A percentile compares a stretch with the other conserved stretches of the same genome.
These are phyloP conservation scores for Hymenoscyphus infarciens DNA, from an alignment of 2,329 filamentous ascomycete genomes.

Conservation along the genomic window DNA sequence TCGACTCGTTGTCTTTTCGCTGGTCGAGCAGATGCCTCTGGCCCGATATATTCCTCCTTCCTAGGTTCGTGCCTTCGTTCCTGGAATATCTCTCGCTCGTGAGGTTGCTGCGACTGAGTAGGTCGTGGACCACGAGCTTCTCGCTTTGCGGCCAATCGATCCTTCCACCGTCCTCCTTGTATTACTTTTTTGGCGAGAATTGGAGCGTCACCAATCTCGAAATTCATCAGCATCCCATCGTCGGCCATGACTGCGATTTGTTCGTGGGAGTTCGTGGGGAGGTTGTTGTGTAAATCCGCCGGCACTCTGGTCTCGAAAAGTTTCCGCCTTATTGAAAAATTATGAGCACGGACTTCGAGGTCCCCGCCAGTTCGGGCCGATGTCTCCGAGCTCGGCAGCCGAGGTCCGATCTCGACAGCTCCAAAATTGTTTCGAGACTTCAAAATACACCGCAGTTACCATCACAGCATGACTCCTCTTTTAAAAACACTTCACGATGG, in stretches of 20 bases:
- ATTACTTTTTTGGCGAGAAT: slow-evolving; percentile 61
- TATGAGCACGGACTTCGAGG: slow-evolving; percentile 16
- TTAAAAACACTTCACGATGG: slow-evolving; percentile 24
- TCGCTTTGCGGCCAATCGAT: slow-evolving; percentile 77
- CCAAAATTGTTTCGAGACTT: slow-evolving; percentile 18
- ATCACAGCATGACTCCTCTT: slow-evolving; percentile 31
- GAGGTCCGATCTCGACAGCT: neutral
- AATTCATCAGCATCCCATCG: slow-evolving; percentile 93
- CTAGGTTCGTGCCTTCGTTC: slow-evolving; percentile 26
- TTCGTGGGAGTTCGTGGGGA: slow-evolving; percentile 1
- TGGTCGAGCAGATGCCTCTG: slow-evolving; percentile 25
- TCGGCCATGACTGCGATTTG: slow-evolving; percentile 66
- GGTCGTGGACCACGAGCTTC: slow-evolving; percentile 52
- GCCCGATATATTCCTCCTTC: slow-evolving; percentile 35
- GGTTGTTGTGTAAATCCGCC: neutral
- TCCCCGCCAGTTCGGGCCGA: slow-evolving; percentile 16
- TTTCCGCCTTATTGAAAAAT: slow-evolving; percentile 19
- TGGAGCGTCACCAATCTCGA: slow-evolving; percentile 69
- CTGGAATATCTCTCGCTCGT: slow-evolving; percentile 31
- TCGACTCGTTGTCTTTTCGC: slow-evolving; percentile 46
- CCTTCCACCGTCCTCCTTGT: slow-evolving; percentile 91
- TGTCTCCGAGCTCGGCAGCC: neutral
- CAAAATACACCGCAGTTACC: slow-evolving; percentile 32
- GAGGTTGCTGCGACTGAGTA: slow-evolving; percentile 16
- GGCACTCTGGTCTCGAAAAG: slow-evolving; percentile 18